A percentile compares a stretch with the other conserved stretches of the same genome.
These are phyloP conservation scores for Ciborinia camelliae DNA, from an alignment of 2,329 filamentous ascomycete species.

Conservation along the genomic window DNA sequence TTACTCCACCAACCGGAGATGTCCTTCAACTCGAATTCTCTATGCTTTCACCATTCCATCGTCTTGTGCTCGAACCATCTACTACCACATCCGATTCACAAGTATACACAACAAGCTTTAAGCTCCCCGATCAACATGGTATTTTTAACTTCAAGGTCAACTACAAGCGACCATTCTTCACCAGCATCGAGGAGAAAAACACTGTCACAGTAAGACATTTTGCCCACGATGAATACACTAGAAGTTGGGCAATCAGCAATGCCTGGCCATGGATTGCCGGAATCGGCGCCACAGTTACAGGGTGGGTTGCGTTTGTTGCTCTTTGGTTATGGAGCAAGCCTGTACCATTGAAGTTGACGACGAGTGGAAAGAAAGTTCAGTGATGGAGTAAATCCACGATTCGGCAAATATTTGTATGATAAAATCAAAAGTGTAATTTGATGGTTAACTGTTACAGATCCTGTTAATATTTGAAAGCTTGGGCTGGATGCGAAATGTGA, in stretches of 20 bases:
- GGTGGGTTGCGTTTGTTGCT: conserved; percentile 80
- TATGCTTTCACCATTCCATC: conserved; percentile 98
- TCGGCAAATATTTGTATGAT: conserved; percentile 30
- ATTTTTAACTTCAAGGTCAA: conserved; percentile 99
- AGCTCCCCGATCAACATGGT: conserved; percentile 91
- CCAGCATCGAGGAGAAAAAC: conserved; percentile 85
- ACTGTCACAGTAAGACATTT: conserved; percentile 95
- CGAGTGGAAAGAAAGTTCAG: conserved; percentile 42
- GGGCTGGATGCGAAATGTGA: background rate
- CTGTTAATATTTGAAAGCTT: background rate
- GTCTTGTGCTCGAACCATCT: conserved; percentile 64
- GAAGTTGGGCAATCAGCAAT: conserved; percentile 83
- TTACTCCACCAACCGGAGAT: conserved; percentile 66
- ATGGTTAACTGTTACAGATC: background rate
- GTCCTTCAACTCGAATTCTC: conserved; percentile 90
- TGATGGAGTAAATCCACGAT: conserved; percentile 26
- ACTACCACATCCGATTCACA: conserved; percentile 62
- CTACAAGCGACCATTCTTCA: conserved; percentile 93
- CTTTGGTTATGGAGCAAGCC: conserved; percentile 82
- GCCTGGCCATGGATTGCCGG: conserved; percentile 95
- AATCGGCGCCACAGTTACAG: conserved; percentile 76
- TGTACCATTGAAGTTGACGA: conserved; percentile 35
- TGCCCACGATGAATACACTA: conserved; percentile 93
- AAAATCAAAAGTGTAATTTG: conserved; percentile 30
- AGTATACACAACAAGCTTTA: conserved; percentile 73